Base-by-base conservation (phyloP, 768 basidiomycete genomes). In the Tulasnella calospora region DNA sequence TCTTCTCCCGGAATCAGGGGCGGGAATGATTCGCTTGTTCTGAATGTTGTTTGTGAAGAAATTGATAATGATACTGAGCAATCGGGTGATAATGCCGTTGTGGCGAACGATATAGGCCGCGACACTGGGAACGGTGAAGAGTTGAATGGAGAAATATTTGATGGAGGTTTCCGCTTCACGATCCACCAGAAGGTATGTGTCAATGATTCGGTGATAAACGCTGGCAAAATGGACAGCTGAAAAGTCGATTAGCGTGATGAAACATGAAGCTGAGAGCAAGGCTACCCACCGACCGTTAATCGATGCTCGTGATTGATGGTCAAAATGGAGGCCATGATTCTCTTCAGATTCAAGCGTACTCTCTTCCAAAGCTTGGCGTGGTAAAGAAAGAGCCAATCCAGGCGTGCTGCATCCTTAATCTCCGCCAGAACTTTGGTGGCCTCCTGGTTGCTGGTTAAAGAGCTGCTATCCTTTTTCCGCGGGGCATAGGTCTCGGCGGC, bases 91-190 rank as follows among this genome's bases (percentile, higher is more conserved):
- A 80, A 98, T 89, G 80, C 89, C 87, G 82, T 92, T 90, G 78
- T 91, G 87, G 9, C 88, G 87, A 27, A 94, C 92, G 73, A 97
- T 90, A 81, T 95, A 91, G 0, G 88, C 87, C 7, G 94, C 92
- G 73, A 96, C 90, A 2, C 92, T 92, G 0, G 96, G 96, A 0
- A 95, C 92, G 0, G 96, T 95, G 86, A 98, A 98, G 44, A 99
- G 88, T 82, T 98, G 95, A 7, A 97, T 87, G 21, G 94, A 93
- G 80, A 97, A 94, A 83, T 95, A 95, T 82, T 96, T 93, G 86
- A 99, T 92, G 21, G 94, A 96, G 9, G 94, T 95, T 83, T 99
- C 98, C 0, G 94, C 92, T 83, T 99, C 97, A 17, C 96, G 89
- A 81, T 99, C 98, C 30, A 93, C 90, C 69, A 97, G 90, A 12